Conservation (phyloP, 1,284 basidiomycete genomes). For the Cryptococcus sp. region DNA sequence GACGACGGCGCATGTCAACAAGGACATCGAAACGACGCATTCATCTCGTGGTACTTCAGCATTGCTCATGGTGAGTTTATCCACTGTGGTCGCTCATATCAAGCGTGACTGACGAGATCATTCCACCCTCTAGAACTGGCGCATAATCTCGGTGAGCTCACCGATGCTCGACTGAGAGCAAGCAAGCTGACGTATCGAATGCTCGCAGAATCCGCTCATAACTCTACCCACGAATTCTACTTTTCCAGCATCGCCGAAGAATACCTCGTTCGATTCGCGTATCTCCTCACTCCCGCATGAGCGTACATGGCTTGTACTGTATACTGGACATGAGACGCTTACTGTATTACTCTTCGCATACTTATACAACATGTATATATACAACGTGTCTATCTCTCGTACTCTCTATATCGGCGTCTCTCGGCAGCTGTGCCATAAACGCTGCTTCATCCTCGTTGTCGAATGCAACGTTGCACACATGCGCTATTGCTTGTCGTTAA, state of each 20-base stretch:
- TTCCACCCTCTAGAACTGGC: conserved; percentile 32
- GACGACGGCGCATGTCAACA: conserved; percentile 69
- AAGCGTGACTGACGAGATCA: not conserved
- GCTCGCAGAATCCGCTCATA: conserved; percentile 49
- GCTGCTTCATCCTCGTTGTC: not conserved
- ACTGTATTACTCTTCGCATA: not conserved
- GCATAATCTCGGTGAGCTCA: conserved; percentile 39
- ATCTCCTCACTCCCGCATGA: conserved; percentile 5
- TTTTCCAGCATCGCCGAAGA: conserved; percentile 86
- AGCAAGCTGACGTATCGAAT: conserved; percentile 9
- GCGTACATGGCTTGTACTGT: conserved; percentile 5
- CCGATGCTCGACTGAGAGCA: not conserved
- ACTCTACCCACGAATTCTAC: conserved; percentile 78
- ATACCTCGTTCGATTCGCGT: conserved; percentile 49
- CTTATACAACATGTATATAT: conserved; percentile 1
- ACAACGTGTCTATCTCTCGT: not conserved
- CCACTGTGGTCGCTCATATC: not conserved
- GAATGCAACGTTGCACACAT: not conserved
- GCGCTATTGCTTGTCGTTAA: not conserved
- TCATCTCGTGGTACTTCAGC: conserved; percentile 84
- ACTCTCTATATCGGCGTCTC: not conserved
- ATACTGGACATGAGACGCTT: not conserved
- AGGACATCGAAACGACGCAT: conserved; percentile 67
- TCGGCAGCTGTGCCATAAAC: not conserved
- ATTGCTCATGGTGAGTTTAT: conserved; percentile 69